Base-by-base conservation (phyloP, 2,329 filamentous ascomycete genomes). In the Xylariaceae sp. region DNA sequence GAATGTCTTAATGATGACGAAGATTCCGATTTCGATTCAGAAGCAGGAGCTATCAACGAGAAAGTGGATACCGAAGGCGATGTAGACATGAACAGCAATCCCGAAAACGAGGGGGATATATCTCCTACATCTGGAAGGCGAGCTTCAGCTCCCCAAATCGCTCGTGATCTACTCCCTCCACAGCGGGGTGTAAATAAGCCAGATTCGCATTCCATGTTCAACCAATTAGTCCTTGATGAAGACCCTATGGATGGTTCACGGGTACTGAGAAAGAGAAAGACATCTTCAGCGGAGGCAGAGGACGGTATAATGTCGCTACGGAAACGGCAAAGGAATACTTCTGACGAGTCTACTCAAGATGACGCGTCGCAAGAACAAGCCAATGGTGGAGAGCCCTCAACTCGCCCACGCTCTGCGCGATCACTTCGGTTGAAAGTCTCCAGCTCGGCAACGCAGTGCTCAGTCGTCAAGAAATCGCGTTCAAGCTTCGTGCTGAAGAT, bases 251-350 rank as follows among this genome's bases (percentile, higher is more conserved):
- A 93, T 70, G 89, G 87, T 39, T 86, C 90, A 7, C 86, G 91
- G 47, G 83, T 89, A 26, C 75, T 96, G 55, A 83, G 92, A 55
- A 96, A 96, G 73, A 85, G 92, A 48, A 96, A 93, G 71, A 87
- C 90, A 15, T 91, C 90, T 1, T 88, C 89, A 3, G 77, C 82
- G 10, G 85, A 87, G 42, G 77, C 74, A 55, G 77, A 90, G 58
- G 80, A 88, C 59, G 75, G 76, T 13, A 72, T 75, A 13, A 72
- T 77, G 53, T 75, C 77, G 1, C 67, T 80, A 29, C 79, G 81
- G 55, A 86, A 83, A 68, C 77, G 84, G 27, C 73, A 79, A 37
- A 77, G 77, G 63, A 76, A 79, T 20, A 73, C 73, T 0, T 75
- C 73, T 0, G 75, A 76, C n/a, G 78, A 75, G 27, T 72, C 71